These are phyloP conservation scores for Bipolaris victoriae DNA, from an alignment of 2,329 filamentous ascomycete genomes.

Conservation along the genomic window DNA sequence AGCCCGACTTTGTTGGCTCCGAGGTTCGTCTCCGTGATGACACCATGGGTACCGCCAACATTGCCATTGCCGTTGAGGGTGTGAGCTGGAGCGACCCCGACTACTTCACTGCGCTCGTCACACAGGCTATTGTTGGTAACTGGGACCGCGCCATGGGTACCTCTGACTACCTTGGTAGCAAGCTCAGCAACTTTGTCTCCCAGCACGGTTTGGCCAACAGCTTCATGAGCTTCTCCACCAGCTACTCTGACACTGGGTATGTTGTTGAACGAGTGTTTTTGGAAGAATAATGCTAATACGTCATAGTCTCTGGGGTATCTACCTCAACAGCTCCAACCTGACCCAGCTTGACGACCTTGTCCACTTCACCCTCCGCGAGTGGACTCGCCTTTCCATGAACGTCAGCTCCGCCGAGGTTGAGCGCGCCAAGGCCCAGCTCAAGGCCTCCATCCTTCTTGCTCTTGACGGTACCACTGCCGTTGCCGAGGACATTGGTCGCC, in stretches of 20 bases:
- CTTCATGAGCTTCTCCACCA: constrained; percentile 99
- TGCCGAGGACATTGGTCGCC: constrained; percentile 97
- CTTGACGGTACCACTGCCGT: constrained; percentile 97
- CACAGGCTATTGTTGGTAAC: constrained; percentile 98
- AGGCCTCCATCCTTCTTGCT: constrained; percentile 95
- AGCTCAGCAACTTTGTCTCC: constrained; percentile 93
- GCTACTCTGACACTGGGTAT: constrained; percentile 98
- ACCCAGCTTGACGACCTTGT: constrained; percentile 91
- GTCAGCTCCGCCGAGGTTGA: constrained; percentile 91
- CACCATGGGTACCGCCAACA: constrained; percentile 94
- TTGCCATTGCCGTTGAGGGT: constrained; percentile 97
- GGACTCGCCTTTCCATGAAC: constrained; percentile 90
- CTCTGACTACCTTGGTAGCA: constrained; percentile 96
- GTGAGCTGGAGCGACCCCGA: constrained; percentile 99
- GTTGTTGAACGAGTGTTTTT: constrained; percentile 40
- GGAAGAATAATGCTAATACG: constrained; percentile 35
- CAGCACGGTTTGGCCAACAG: constrained; percentile 96
- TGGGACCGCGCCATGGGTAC: constrained; percentile 99
- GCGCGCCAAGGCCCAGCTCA: constrained; percentile 98
- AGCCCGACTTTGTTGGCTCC: constrained; percentile 94
- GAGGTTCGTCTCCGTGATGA: constrained; percentile 96
- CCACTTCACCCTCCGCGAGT: constrained; percentile 98
- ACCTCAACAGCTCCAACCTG: constrained; percentile 90
- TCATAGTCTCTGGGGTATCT: constrained; percentile 96
- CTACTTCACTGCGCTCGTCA: constrained; percentile 97